Base-by-base conservation (phyloP, 768 basidiomycete genomes). In the Pleurotus platypus region DNA sequence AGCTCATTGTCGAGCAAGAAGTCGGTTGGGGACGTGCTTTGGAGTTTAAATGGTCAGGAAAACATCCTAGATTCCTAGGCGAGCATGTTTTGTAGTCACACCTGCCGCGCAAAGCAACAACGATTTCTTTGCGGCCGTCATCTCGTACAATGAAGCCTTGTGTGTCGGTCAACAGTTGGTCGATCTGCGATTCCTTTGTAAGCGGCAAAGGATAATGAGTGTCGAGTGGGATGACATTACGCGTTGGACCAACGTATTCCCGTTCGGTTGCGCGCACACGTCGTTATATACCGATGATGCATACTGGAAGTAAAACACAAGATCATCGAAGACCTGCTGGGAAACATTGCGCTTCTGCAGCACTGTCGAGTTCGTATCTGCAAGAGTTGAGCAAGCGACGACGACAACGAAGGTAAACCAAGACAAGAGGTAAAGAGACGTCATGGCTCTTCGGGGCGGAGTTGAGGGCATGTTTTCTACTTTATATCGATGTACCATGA, bases 281-380 rank as follows among this genome's bases (percentile, higher is more conserved):
- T 67, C 48, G 30, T 60, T 66, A 57, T 82, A 83, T 3, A 78
- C 77, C 5, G 80, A 80, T 9, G 81, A 78, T 1, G 82, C 78
- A 58, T 81, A 83, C 65, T 81, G 80, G 72, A 81, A 79, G 69
- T 83, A 82, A 59, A 76, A 74, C 1, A 80, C 64, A 5, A 84
- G 69, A 55, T 81, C 72, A 35, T 75, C 64, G 61, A 73, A 80
- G 5, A 72, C 63, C 24, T 74, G n/a, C 13, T 45, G 43, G 9
- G 12, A 45, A 5, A 45, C 15, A 6, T 15, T 15, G 13, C 43
- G 43, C 43, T 45, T 45, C 30, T 24, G 24, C 24, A 24, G 24
- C 24, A 24, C 5, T 24, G 24, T 24, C 24, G 24, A 24, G 24
- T 24, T 24, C 24, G 24, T 24, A 24, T 24, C 24, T 5, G 24